A percentile compares a stretch with the other conserved stretches of the same genome.
phyloP scores from a whole-genome alignment of 2,329 filamentous ascomycete genomes.

The Cladophialophora immunda region DNA sequence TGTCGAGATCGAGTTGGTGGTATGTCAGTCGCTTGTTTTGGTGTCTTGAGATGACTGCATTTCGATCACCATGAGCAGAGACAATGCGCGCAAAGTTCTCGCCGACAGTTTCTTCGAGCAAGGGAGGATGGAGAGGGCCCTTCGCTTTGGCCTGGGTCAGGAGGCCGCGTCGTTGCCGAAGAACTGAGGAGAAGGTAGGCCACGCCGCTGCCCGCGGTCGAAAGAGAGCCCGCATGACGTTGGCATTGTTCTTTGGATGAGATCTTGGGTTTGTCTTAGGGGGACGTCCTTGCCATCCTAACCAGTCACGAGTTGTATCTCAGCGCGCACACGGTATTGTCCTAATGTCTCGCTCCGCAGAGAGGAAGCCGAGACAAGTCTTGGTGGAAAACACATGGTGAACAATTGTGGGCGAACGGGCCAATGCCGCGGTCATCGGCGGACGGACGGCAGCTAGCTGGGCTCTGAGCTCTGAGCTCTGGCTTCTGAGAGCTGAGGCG shows the following conservation, averaged over 20 bases:
- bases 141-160: conserved; percentile 34
- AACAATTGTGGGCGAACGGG: conserved; percentile 8
- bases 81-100: conserved; percentile 57
- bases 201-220: conserved; percentile 24
- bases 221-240: conserved; percentile 31
- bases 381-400: not conserved
- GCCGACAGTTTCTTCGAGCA: conserved; percentile 57
- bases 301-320: not conserved
- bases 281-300: not conserved
- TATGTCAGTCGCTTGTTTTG: conserved; percentile 77
- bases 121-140: conserved; percentile 48
- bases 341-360: not conserved
- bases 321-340: not conserved
- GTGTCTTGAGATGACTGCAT: conserved; percentile 67
- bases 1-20: conserved; percentile 69
- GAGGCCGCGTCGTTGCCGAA: conserved; percentile 24
- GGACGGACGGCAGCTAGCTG: not conserved
- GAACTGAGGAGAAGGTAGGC: conserved; percentile 5
- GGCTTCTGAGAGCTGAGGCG: not conserved
- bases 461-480: not conserved
- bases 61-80: conserved; percentile 53
- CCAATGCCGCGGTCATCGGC: conserved; percentile 14
- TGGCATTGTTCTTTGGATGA: conserved; percentile 21
- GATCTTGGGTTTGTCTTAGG: not conserved
- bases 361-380: not conserved